Evolutionary conservation across 805 yeast species (phyloP), one percentile per base, ranked within the genome.

Genomic region (Barnettozyma californica): DNA sequence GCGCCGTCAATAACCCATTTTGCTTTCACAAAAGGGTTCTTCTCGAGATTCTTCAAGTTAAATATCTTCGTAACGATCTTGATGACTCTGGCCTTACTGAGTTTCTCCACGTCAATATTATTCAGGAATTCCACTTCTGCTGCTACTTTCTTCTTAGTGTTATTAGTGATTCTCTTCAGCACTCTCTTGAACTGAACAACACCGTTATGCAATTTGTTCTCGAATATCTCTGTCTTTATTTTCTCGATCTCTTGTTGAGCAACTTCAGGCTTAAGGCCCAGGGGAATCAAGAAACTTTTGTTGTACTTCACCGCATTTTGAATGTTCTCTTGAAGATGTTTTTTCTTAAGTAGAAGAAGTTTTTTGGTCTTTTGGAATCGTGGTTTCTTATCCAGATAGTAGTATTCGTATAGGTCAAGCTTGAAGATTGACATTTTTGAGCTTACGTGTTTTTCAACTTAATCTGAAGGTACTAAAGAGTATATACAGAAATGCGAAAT

Each of bases 151-250:
- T 55, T 60, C 46, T 53, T 49, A 7, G 49, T 51, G 16, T n/a
- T 18, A 39, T 51, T 44, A 10, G 43, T 50, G 9, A 60, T 49
- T 53, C 63, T 63, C 34, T 55, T 58, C 25, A 79, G 62, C 20
- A 63, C 69, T 35, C 75, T 73, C 29, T 55, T 59, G 44, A 78
- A 59, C 49, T 74, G 75, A 39, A 64, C 68, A 13, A 67, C 46
- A 0, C 78, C 66, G 9, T 75, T 73, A 56, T 78, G 77, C 44
- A 70, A 67, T 55, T 83, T 82, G 41, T 75, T 72, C 7, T 65
- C 69, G 51, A 79, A 76, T 6, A 73, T 61, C 26, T 72, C 76
- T 2, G 53, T 37, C 54, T 80, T 77, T 43, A 80, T 62, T 1
- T 69, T 67, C 6, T 59, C 54, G 10, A 83, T 81, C 63, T 71